Conservation (phyloP, 176 grass and related monocot genomes). For the Ensete ventricosum region DNA sequence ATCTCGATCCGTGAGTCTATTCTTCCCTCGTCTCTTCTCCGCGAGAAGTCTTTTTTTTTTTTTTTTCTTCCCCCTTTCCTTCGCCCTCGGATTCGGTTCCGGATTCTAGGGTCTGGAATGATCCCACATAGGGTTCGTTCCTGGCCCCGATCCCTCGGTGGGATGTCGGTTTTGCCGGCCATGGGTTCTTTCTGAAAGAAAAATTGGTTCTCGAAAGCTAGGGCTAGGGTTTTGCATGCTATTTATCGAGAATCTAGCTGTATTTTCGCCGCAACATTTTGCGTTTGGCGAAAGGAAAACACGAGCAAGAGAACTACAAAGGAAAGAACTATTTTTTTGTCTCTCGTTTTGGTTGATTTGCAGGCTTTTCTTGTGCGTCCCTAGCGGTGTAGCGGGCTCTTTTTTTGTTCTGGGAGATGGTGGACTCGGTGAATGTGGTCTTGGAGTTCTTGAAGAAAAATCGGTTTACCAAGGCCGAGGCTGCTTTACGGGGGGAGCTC, state of each 20-base stretch:
- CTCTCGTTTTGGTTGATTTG: neutral
- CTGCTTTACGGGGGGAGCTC: slow-evolving; percentile 15
- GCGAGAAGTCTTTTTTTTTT: neutral
- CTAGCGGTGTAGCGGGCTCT: neutral
- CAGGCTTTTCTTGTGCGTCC: slow-evolving; percentile 1
- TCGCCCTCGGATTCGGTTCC: neutral
- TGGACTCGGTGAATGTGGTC: slow-evolving; percentile 26
- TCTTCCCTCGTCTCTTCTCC: neutral
- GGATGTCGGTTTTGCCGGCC: neutral
- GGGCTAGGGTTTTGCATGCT: slow-evolving; percentile 7
- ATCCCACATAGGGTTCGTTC: neutral
- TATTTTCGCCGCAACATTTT: no score
- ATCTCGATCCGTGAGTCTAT: slow-evolving; percentile 12
- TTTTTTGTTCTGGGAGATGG: slow-evolving; percentile 10
- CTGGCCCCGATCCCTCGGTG: neutral
- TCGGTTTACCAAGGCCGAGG: slow-evolving; percentile 21
- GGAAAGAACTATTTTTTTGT: neutral
- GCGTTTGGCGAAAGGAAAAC: neutral
- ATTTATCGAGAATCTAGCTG: neutral
- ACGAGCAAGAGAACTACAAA: neutral
- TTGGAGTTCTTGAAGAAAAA: slow-evolving; percentile 27
- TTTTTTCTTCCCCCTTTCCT: no score
- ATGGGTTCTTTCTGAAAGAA: neutral
- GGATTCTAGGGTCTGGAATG: neutral
- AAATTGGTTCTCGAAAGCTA: neutral